Percentiles rank a stretch among this genome's conserved stretches.
phyloP scores from a whole-genome alignment of 495 filamentous ascomycete genomes.

The Xylaria cubensis region DNA sequence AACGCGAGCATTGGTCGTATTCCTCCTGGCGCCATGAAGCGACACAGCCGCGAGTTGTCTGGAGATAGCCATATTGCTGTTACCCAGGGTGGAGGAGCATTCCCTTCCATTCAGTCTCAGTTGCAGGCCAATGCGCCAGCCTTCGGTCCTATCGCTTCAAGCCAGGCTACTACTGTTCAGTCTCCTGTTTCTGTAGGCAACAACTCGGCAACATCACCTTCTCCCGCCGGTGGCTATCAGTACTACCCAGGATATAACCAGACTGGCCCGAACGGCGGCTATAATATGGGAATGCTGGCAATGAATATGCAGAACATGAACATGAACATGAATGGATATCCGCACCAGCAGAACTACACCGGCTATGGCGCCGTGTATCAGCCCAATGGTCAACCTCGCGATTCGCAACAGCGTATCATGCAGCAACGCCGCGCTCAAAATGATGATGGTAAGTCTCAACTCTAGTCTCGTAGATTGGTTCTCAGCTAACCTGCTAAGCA shows the following conservation, averaged over 20 bases:
- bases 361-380: constrained; percentile 53
- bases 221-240: constrained; percentile 46
- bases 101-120: constrained; percentile 66
- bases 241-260: constrained; percentile 50
- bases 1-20: constrained; percentile 82
- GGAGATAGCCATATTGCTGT: constrained; percentile 48
- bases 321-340: constrained; percentile 59
- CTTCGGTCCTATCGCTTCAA: constrained; percentile 61
- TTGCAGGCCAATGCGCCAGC: constrained; percentile 79
- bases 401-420: constrained; percentile 74
- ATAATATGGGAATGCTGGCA: constrained; percentile 63
- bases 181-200: constrained; percentile 37
- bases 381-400: constrained; percentile 55
- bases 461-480: neutral
- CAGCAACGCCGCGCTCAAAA: constrained; percentile 70
- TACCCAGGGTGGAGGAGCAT: constrained; percentile 53
- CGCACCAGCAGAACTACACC: constrained; percentile 55
- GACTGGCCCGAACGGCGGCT: constrained; percentile 37
- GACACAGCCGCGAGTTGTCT: constrained; percentile 72
- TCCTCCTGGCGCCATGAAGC: constrained; percentile 65
- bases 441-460: constrained; percentile 59
- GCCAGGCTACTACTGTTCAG: constrained; percentile 40
- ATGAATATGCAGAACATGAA: constrained; percentile 66
- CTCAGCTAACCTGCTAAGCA: constrained; percentile 35
- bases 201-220: constrained; percentile 40